A percentile compares a stretch with the other conserved stretches of the same genome.
Conservation (phyloP, 805 yeast species). For the Maudiozyma barnettii region DNA sequence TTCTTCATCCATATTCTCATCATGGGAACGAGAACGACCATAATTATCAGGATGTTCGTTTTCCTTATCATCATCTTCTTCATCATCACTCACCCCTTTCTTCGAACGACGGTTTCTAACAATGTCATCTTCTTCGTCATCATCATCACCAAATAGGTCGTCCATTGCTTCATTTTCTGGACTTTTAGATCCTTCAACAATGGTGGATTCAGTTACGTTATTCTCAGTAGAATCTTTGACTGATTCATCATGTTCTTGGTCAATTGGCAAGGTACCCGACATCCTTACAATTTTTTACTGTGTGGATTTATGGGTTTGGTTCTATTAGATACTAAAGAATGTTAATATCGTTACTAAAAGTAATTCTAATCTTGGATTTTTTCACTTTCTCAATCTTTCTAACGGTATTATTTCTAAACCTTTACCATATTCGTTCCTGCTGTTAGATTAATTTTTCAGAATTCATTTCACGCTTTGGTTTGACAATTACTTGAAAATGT, state of each 20-base stretch:
- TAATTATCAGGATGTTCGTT: constrained; percentile 11
- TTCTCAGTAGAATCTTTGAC: background rate
- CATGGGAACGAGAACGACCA: constrained; percentile 16
- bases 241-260: background rate
- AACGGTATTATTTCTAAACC: no score
- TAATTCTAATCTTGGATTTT: no score
- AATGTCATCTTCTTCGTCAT: constrained; percentile 18
- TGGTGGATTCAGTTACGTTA: constrained; percentile 1
- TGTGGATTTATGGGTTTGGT: background rate
- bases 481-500: no score
- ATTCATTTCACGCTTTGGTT: no score
- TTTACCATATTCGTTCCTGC: no score
- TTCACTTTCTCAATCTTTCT: no score
- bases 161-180: constrained; percentile 31
- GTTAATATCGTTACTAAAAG: no score
- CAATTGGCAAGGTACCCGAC: background rate
- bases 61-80: constrained; percentile 19
- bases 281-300: background rate
- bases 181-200: constrained; percentile 8
- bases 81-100: constrained; percentile 11
- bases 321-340: background rate
- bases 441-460: no score
- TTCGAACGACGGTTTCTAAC: background rate
- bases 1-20: constrained; percentile 29
- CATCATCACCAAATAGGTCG: constrained; percentile 36